Conservation (phyloP, 805 yeast species). For the Hagleromyces aurorensis region DNA sequence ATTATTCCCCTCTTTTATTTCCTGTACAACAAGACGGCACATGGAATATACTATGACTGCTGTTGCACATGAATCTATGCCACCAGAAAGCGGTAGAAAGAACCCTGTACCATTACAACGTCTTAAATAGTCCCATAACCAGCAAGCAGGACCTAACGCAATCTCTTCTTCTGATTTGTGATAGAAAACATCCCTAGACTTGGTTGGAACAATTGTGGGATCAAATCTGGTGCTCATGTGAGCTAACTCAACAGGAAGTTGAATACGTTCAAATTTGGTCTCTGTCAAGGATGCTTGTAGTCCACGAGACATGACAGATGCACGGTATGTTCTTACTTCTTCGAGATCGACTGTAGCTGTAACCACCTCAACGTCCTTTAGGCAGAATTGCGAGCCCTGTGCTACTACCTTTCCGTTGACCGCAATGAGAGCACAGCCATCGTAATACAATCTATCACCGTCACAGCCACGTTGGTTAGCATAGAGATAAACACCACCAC, state of each 20-base stretch:
- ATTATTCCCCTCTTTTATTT: conserved; percentile 56
- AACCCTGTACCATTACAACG: conserved; percentile 86
- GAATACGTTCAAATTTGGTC: conserved; percentile 41
- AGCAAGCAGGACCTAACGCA: conserved; percentile 97
- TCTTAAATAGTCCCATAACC: conserved; percentile 98
- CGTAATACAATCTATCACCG: conserved; percentile 94
- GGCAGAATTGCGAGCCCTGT: conserved; percentile 85
- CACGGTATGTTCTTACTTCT: conserved; percentile 79
- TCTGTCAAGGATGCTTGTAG: conserved; percentile 46
- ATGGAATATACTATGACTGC: conserved; percentile 89
- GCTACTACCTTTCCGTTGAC: conserved; percentile 89
- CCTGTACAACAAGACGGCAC: conserved; percentile 78
- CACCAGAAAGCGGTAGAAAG: conserved; percentile 92
- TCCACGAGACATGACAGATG: conserved; percentile 62
- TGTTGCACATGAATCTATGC: conserved; percentile 97
- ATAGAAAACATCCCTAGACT: conserved; percentile 42
- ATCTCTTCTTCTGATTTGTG: conserved; percentile 93
- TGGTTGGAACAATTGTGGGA: conserved; percentile 52
- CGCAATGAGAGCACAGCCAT: conserved; percentile 92
- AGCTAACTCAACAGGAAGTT: conserved; percentile 59
- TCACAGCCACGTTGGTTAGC: conserved; percentile 97
- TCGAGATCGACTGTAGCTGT: conserved; percentile 93
- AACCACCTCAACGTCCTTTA: conserved; percentile 88
- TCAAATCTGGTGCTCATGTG: conserved; percentile 53
- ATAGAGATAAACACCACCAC: conserved; percentile 93